Conservation (phyloP, 352 stramenopile genomes). For the Globisporangium parvum region DNA sequence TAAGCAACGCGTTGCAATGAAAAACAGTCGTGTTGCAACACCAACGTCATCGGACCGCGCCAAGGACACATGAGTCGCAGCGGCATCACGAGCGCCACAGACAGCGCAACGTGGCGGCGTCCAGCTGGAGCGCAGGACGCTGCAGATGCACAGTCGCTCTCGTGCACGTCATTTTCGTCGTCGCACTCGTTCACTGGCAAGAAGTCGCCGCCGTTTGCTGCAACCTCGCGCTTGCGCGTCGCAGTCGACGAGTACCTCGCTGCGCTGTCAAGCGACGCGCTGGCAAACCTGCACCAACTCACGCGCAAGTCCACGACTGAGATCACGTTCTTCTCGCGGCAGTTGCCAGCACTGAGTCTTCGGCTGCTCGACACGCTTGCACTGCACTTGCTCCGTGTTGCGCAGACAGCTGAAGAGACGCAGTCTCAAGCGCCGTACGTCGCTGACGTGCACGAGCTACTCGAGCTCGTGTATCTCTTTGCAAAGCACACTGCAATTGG, state of each 20-base stretch:
- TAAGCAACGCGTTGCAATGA: no score
- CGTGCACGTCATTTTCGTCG: neutral
- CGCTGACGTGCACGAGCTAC: slow-evolving; percentile 15
- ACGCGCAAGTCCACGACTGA: slow-evolving; percentile 33
- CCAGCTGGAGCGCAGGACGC: slow-evolving; percentile 30
- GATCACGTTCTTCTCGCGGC: slow-evolving; percentile 35
- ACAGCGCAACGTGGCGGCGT: slow-evolving; percentile 26
- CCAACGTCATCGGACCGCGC: no score
- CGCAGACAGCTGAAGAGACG: slow-evolving; percentile 7
- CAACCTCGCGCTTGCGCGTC: neutral
- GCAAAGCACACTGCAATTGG: slow-evolving; percentile 42
- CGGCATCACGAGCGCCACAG: slow-evolving; percentile 5
- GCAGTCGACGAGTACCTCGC: neutral
- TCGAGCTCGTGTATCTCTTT: slow-evolving; percentile 62
- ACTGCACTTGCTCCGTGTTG: slow-evolving; percentile 35
- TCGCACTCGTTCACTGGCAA: no score
- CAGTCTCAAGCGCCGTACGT: slow-evolving; percentile 20
- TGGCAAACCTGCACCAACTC: slow-evolving; percentile 35
- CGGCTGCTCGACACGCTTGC: slow-evolving; percentile 57
- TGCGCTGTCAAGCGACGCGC: slow-evolving; percentile 9
- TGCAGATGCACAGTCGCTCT: neutral
- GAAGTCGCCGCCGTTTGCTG: neutral
- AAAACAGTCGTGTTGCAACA: no score
- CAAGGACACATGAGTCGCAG: slow-evolving; percentile 13
- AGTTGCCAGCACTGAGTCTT: slow-evolving; percentile 36